Base-by-base conservation (phyloP, 306 rosid species). In the Neltuma alba region DNA sequence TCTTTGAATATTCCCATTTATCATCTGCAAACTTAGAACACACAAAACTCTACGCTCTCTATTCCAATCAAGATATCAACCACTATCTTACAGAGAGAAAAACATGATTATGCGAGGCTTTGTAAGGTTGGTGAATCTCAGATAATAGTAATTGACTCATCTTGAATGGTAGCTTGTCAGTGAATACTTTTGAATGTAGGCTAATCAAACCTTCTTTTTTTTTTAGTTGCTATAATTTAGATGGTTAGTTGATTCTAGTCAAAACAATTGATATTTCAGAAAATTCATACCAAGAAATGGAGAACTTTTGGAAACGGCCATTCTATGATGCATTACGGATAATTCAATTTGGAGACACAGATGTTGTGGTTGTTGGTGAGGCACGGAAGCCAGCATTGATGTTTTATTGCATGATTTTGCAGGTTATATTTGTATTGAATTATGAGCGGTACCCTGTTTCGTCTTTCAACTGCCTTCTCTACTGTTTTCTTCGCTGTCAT, bases 351-450 rank as follows among this genome's bases (percentile, higher is more conserved):
- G 98, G 97, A 72, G 98, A 95, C 84, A 87, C 97, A 37, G 98
- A 95, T 89, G 92, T 95, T 79, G 92, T 95, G 98, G 91, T 95
- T 72, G 97, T 97, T 62, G 97, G 99, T n/a, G n/a, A 81, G 99
- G 98, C 74, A 88, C 97, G 31, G 97, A 95, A 89, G 89, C 97
- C 76, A 95, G 99, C 87, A 92, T 95, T 81, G 99, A 95, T 85
- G 98, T 94, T 80, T 85, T 92, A 81, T 95, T 97, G 96, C 97
- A 33, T 92, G 97, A 73, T 94, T 94, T 86, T 91, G 99, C 93
- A 86, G 84, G 99, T 92, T 79, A 42, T 52, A 2, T 6, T n/a
- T n/a, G 5, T 68, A 11, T 54, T 40, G 44, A 27, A 47, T 76
- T 44, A 55, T 50, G 76, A 81, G 27, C 20, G 28, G n/a, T 13